Base-by-base conservation (phyloP, 805 yeast genomes). In the Candida ulmi region DNA sequence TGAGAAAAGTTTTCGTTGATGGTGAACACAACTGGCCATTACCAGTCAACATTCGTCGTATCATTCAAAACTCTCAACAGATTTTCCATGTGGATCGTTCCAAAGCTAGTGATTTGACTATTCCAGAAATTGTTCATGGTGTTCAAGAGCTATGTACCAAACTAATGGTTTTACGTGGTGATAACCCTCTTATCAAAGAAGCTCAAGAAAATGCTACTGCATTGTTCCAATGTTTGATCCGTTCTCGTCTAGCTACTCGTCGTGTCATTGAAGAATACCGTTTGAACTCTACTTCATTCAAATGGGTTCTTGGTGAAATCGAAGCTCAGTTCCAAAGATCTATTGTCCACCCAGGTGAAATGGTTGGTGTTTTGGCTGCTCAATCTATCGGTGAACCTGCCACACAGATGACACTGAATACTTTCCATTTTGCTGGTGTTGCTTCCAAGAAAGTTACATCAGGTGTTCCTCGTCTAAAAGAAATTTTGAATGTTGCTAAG, bases 301-400 rank as follows among this genome's bases (percentile, higher is more conserved):
- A 90, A 49, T 93, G 99, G 99, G 95, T 88, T 35, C 50, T 88
- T 44, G 97, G 96, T 60, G 95, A 91, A 60, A 77, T 93, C 48
- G 96, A 90, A 59, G 78, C 93, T 25, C 96, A 90, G 63, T 93
- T 91, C 69, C 88, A 88, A 50, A 85, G 83, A 63, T 80, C 96
- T 8, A 71, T 86, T 60, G 96, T 88, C 33, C 91, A 90, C 47
- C 96, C 98, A 4, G 97, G 97, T 73, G 97, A 90, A 62, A 90
- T 90, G 96, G 97, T 90, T 42, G 97, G 97, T 71, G 95, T 90
- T 38, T 76, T 90, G 57, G 97, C 97, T 38, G 96, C 97, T 2
- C 97, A 90, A 69, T 88, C 96, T 28, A 90, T 90, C 66, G 97
- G 97, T 71, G 97, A 90, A 62, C 97, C 97, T 37, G 96, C 97